Percentiles rank a stretch among this genome's conserved stretches.
Evolutionary conservation across 2,329 filamentous ascomycete genomes (phyloP).

Genomic region (Penicillium sp.): DNA sequence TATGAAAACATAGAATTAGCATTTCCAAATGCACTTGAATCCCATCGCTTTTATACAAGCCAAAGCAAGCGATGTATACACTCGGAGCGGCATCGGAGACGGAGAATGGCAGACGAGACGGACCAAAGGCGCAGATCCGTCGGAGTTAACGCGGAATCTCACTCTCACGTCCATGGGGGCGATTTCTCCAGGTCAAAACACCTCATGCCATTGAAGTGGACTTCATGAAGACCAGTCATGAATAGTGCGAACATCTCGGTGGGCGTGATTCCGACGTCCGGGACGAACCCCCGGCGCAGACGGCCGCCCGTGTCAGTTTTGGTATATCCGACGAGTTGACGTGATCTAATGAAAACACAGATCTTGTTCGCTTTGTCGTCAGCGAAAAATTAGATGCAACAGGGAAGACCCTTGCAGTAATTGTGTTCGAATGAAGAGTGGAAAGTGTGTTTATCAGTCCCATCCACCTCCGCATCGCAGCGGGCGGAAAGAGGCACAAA

Average conservation of each 20-base stretch:
- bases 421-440: constrained; percentile 49
- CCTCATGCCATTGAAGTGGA: no score
- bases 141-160: neutral
- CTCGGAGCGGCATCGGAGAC: constrained; percentile 7
- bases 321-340: neutral
- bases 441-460: constrained; percentile 24
- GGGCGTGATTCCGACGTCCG: constrained; percentile 19
- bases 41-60: neutral
- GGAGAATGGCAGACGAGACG: constrained; percentile 26
- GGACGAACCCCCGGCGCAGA: constrained; percentile 40
- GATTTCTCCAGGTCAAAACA: neutral
- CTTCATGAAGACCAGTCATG: neutral
- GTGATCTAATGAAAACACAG: constrained; percentile 28
- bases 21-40: neutral
- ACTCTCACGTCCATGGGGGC: neutral
- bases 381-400: constrained; percentile 64
- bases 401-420: constrained; percentile 60
- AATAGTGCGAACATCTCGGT: neutral
- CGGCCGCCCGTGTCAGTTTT: constrained; percentile 47
- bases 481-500: neutral
- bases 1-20: neutral
- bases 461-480: constrained; percentile 7
- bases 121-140: constrained; percentile 27
- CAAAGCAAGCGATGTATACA: neutral
- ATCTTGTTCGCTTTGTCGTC: constrained; percentile 60